Conservation (phyloP, 176 grass and related monocot species). For the Carex littledalei region DNA sequence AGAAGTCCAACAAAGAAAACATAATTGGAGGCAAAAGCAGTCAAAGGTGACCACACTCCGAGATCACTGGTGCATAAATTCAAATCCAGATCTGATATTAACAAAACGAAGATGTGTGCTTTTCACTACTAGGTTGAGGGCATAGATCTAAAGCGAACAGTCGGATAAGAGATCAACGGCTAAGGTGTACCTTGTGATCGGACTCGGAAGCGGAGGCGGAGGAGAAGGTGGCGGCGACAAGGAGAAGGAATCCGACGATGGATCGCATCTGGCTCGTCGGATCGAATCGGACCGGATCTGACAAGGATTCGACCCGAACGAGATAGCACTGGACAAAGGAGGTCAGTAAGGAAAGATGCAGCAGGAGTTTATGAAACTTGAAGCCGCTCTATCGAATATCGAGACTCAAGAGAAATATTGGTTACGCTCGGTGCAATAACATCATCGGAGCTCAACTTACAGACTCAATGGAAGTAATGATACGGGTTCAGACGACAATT, state of each 20-base stretch:
- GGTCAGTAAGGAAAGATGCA: background rate
- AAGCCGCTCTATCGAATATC: background rate
- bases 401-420: background rate
- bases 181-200: conserved; percentile 53
- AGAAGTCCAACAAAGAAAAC: background rate
- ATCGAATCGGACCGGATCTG: conserved; percentile 19
- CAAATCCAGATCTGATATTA: conserved; percentile 23
- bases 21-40: background rate
- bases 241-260: conserved; percentile 24
- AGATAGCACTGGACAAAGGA: background rate
- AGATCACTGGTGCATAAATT: background rate
- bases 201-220: conserved; percentile 68
- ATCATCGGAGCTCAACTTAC: background rate
- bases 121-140: background rate
- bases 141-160: background rate
- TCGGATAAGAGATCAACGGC: conserved; percentile 17
- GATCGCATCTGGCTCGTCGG: conserved; percentile 38
- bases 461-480: background rate
- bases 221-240: conserved; percentile 23
- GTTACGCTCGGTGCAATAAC: background rate
- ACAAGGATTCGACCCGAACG: conserved; percentile 24
- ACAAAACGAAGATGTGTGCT: background rate
- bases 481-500: background rate
- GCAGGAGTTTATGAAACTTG: background rate
- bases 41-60: background rate